Percentiles rank a stretch among this genome's conserved stretches.
Evolutionary conservation across 164 flowering plant species (phyloP).

Genomic region (Kingdonia uniflora): DNA sequence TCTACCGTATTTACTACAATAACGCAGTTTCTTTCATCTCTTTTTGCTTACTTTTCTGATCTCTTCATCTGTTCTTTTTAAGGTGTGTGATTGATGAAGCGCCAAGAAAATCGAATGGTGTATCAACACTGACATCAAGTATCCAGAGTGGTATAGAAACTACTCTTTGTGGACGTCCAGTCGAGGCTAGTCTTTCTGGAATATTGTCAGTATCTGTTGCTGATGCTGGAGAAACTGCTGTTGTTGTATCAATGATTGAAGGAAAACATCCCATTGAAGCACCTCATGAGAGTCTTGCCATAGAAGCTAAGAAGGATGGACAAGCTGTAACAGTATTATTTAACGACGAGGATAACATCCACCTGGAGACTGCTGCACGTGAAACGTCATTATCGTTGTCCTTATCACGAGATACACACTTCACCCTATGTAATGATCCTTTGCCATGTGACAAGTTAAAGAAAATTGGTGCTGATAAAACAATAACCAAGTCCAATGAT

Average conservation of each 20-base stretch:
- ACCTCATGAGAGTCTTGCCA: conserved; percentile 15
- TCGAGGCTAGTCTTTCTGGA: conserved; percentile 37
- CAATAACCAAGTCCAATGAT: conserved; percentile 11
- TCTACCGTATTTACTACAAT: no score
- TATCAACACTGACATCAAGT: conserved; percentile 15
- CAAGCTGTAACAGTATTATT: conserved; percentile 9
- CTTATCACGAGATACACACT: conserved; percentile 24
- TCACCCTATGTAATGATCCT: conserved; percentile 16
- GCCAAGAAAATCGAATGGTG: conserved; percentile 21
- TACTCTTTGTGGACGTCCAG: conserved; percentile 12
- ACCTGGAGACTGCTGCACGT: conserved; percentile 18
- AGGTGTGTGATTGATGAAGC: conserved; percentile 44
- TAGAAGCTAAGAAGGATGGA: conserved; percentile 11
- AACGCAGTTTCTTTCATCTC: no score
- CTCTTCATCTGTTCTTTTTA: conserved; percentile 3
- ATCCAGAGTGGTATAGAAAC: conserved; percentile 17
- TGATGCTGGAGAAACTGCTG: conserved; percentile 90
- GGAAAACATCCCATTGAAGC: conserved; percentile 23
- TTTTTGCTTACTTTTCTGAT: no score
- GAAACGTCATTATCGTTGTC: conserved; percentile 22
- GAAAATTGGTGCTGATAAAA: conserved; percentile 12
- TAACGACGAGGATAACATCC: conserved; percentile 7
- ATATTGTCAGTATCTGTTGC: conserved; percentile 72
- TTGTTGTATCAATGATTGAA: conserved; percentile 72
- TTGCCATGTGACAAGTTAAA: conserved; percentile 15